Evolutionary conservation across 2,329 filamentous ascomycete species (phyloP).

Genomic region (Alternaria brassicae): DNA sequence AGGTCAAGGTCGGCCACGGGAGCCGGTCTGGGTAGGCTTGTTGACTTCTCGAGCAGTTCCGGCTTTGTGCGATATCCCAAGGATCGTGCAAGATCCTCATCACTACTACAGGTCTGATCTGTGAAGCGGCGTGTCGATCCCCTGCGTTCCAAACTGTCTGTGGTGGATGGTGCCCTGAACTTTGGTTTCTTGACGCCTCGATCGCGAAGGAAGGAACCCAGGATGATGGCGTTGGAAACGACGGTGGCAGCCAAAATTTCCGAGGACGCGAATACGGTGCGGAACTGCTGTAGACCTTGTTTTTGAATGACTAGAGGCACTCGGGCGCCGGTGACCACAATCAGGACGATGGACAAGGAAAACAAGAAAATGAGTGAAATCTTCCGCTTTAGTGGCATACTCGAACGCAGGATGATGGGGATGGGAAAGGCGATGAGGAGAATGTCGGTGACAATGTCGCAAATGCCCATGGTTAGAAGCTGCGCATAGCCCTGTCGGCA

Average conservation of each 20-base stretch:
- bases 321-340: slow-evolving; percentile 80
- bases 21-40: slow-evolving; percentile 51
- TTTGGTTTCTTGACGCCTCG: slow-evolving; percentile 86
- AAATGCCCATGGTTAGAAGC: slow-evolving; percentile 86
- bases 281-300: slow-evolving; percentile 80
- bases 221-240: slow-evolving; percentile 85
- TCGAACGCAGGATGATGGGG: slow-evolving; percentile 81
- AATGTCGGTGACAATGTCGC: slow-evolving; percentile 88
- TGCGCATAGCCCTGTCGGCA: slow-evolving; percentile 90
- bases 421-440: slow-evolving; percentile 88
- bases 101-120: slow-evolving; percentile 80
- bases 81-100: slow-evolving; percentile 85
- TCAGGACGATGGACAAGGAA: slow-evolving; percentile 80
- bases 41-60: slow-evolving; percentile 55
- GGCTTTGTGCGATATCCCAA: slow-evolving; percentile 73
- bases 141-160: slow-evolving; percentile 62
- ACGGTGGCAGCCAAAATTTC: slow-evolving; percentile 89
- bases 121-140: slow-evolving; percentile 68
- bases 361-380: slow-evolving; percentile 81
- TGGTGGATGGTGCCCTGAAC: slow-evolving; percentile 67
- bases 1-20: slow-evolving; percentile 41
- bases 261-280: slow-evolving; percentile 86
- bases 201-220: slow-evolving; percentile 92
- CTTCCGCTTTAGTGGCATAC: slow-evolving; percentile 79
- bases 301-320: slow-evolving; percentile 77